Percentiles rank a stretch among this genome's conserved stretches.
These are phyloP conservation scores for Boletus subparvulus DNA, from an alignment of 768 basidiomycete genomes.

Conservation along the genomic window DNA sequence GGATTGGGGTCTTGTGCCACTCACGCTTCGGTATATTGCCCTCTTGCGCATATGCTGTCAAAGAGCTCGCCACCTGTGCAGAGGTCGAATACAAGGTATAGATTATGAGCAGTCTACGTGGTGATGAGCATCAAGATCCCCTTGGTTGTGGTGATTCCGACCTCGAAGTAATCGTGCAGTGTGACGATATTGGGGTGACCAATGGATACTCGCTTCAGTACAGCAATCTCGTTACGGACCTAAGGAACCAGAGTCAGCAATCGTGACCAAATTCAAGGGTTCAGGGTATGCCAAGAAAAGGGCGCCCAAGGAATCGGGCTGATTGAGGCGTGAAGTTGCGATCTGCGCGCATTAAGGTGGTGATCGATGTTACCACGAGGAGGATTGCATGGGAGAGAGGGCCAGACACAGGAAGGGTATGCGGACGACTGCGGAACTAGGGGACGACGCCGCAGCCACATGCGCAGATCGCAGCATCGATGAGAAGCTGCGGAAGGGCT, in stretches of 20 bases:
- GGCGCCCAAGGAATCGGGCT: not conserved
- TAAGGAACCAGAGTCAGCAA: constrained; percentile 32
- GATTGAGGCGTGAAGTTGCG: constrained; percentile 1
- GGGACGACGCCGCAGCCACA: not conserved
- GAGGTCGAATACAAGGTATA: constrained; percentile 93
- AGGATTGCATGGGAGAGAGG: not conserved
- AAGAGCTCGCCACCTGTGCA: constrained; percentile 99
- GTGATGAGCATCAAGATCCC: not conserved
- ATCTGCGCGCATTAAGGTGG: constrained; percentile 12
- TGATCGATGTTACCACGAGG: constrained; percentile 10
- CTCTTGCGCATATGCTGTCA: constrained; percentile 96
- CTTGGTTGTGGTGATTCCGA: constrained; percentile 26
- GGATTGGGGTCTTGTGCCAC: constrained; percentile 23
- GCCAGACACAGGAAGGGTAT: not conserved
- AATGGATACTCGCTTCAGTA: constrained; percentile 90
- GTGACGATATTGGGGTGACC: constrained; percentile 91
- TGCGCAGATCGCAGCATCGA: constrained; percentile 7
- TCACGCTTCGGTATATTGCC: constrained; percentile 93
- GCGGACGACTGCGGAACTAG: constrained; percentile 2
- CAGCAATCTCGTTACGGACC: constrained; percentile 97
- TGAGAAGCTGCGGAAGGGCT: constrained; percentile 23
- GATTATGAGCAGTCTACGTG: constrained; percentile 79
- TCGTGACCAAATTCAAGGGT: constrained; percentile 10
- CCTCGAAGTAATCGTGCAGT: constrained; percentile 95
- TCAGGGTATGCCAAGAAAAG: constrained; percentile 8